These are phyloP conservation scores for Batrachochytrium dendrobatidis DNA, from an alignment of 371 early-diverging fungal species.

Conservation along the genomic window DNA sequence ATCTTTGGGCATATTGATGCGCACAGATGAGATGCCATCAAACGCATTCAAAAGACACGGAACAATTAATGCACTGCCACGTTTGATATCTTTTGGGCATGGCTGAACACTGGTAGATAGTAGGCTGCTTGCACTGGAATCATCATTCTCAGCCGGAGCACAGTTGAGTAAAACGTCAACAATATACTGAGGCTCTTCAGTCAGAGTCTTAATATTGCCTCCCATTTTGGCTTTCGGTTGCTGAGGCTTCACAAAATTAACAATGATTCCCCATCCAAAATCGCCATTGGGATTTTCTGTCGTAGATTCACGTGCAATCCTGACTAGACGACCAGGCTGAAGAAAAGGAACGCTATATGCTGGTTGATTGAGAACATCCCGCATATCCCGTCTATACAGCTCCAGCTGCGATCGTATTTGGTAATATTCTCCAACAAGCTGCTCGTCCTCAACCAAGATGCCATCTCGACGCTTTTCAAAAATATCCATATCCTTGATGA, in stretches of 20 bases:
- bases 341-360: slow-evolving; percentile 71
- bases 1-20: slow-evolving; percentile 69
- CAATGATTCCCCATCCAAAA: slow-evolving; percentile 92
- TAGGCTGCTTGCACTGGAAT: too few species aligned
- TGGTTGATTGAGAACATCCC: slow-evolving; percentile 78
- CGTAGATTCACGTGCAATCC: slow-evolving; percentile 33
- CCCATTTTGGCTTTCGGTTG: slow-evolving; percentile 28
- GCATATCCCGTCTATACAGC: slow-evolving; percentile 54
- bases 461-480: slow-evolving; percentile 50
- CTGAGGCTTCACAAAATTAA: slow-evolving; percentile 46
- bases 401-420: slow-evolving; percentile 69
- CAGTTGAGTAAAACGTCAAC: slow-evolving; percentile 81
- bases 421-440: slow-evolving; percentile 63
- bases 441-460: slow-evolving; percentile 64
- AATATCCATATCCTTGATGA: slow-evolving; percentile 49
- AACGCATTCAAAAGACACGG: slow-evolving; percentile 69
- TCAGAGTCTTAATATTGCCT: slow-evolving; percentile 17
- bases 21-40: slow-evolving; percentile 67
- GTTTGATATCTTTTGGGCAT: slow-evolving; percentile 14
- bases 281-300: slow-evolving; percentile 31
- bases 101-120: too few species aligned
- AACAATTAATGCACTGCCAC: slow-evolving; percentile 41
- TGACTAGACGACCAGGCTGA: slow-evolving; percentile 80
- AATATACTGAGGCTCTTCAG: slow-evolving; percentile 51
- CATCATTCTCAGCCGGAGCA: slow-evolving; percentile 45